These are phyloP conservation scores for Cercospora canescens DNA, from an alignment of 2,329 filamentous ascomycete genomes.

Conservation along the genomic window DNA sequence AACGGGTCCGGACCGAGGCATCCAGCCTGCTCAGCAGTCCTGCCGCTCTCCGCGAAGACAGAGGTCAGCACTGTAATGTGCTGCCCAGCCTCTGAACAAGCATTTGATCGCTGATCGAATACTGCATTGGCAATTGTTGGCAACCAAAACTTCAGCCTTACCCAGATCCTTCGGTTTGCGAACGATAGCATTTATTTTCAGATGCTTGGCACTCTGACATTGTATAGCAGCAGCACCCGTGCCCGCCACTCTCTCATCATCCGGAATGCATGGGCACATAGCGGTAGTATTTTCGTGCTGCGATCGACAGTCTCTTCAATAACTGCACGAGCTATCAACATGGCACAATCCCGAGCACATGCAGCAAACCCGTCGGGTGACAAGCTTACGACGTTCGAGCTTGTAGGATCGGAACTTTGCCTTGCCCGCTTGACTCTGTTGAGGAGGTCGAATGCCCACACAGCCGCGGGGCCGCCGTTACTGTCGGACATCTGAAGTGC, in stretches of 20 bases:
- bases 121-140: neutral
- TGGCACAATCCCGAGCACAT: neutral
- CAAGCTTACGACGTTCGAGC: slow-evolving; percentile 1
- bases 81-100: neutral
- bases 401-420: neutral
- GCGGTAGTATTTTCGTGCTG: too few species aligned
- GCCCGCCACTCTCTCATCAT: too few species aligned
- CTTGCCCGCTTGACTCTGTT: neutral
- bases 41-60: neutral
- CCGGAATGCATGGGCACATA: too few species aligned
- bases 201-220: neutral
- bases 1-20: neutral
- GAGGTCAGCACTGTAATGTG: neutral
- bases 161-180: neutral
- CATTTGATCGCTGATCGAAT: neutral
- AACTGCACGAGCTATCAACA: neutral
- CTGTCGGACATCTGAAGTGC: neutral
- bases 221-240: too few species aligned
- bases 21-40: neutral
- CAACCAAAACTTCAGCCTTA: neutral
- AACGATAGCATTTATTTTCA: neutral
- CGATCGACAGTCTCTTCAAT: neutral
- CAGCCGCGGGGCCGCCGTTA: neutral
- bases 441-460: neutral
- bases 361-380: neutral